phyloP scores from a whole-genome alignment of 202 grass and related monocot genomes.

The Elaeis oleifera region DNA sequence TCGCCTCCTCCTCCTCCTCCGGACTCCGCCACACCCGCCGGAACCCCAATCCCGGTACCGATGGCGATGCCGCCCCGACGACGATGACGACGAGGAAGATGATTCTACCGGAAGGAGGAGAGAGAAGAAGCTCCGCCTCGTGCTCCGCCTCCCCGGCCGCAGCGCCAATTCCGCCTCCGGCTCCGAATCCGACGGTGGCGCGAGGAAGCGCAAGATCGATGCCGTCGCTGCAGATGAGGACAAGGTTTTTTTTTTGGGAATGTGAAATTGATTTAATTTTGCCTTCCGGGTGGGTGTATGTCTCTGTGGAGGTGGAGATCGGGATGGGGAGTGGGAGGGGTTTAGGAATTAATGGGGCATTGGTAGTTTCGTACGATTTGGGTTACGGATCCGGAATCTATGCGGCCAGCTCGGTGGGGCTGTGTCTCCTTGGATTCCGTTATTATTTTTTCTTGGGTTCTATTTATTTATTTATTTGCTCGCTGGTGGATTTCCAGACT shows the following conservation, averaged over 20 bases:
- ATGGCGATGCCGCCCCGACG: background rate
- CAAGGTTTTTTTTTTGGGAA: background rate
- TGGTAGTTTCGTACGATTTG: too few relatives aligned
- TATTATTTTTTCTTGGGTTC: background rate
- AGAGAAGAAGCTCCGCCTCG: constrained; percentile 14
- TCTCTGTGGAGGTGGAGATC: background rate
- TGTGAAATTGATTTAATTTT: too few relatives aligned
- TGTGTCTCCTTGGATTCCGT: constrained; percentile 7
- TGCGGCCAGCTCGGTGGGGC: too few relatives aligned
- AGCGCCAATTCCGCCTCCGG: constrained; percentile 3
- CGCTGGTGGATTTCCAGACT: constrained; percentile 1
- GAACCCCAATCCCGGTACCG: background rate
- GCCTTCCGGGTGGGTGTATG: too few relatives aligned
- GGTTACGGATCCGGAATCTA: too few relatives aligned
- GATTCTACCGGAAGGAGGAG: constrained; percentile 3
- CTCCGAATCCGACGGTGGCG: constrained; percentile 5
- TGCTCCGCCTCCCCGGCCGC: background rate
- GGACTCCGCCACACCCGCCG: background rate
- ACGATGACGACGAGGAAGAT: constrained; percentile 6
- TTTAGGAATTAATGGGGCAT: background rate
- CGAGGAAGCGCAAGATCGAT: constrained; percentile 1
- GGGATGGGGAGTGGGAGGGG: background rate
- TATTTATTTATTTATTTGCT: constrained; percentile 1
- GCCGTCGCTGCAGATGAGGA: background rate
- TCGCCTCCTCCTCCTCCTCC: too few relatives aligned